Conservation (phyloP, 345 rosid species). For the Melaleuca alternifolia region DNA sequence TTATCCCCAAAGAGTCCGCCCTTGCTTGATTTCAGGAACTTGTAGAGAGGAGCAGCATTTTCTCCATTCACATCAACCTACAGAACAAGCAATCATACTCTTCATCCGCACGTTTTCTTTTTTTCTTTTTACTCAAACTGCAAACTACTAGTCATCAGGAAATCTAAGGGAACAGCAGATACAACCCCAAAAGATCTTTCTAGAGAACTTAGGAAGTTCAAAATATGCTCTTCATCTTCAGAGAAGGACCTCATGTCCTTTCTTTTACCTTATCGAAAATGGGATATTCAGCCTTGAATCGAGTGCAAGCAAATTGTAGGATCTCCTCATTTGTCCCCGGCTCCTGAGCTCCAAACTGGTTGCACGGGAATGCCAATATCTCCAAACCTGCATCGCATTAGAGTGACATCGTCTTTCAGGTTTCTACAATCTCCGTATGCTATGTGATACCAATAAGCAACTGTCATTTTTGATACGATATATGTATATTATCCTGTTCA, state of each 20-base stretch:
- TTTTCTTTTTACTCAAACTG: background rate
- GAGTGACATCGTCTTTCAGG: background rate
- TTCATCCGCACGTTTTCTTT: background rate
- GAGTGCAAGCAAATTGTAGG: conserved; percentile 66
- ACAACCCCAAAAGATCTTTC: background rate
- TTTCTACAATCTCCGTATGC: background rate
- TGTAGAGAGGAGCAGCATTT: conserved; percentile 67
- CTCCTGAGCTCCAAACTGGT: conserved; percentile 86
- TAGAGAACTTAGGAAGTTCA: background rate
- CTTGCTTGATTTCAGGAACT: conserved; percentile 76
- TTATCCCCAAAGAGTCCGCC: conserved; percentile 60
- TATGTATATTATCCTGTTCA: background rate
- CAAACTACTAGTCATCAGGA: background rate
- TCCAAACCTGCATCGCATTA: conserved; percentile 44
- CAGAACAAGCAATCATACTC: background rate
- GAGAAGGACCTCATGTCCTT: background rate
- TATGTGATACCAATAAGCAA: background rate
- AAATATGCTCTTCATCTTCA: background rate
- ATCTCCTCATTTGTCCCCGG: conserved; percentile 79
- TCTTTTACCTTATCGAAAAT: conserved; percentile 68
- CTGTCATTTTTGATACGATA: background rate
- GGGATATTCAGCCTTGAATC: conserved; percentile 92
- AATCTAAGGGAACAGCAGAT: background rate
- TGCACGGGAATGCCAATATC: conserved; percentile 89
- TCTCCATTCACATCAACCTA: conserved; percentile 88